These are phyloP conservation scores for Citrus australasica DNA, from an alignment of 345 rosid genomes.

Conservation along the genomic window DNA sequence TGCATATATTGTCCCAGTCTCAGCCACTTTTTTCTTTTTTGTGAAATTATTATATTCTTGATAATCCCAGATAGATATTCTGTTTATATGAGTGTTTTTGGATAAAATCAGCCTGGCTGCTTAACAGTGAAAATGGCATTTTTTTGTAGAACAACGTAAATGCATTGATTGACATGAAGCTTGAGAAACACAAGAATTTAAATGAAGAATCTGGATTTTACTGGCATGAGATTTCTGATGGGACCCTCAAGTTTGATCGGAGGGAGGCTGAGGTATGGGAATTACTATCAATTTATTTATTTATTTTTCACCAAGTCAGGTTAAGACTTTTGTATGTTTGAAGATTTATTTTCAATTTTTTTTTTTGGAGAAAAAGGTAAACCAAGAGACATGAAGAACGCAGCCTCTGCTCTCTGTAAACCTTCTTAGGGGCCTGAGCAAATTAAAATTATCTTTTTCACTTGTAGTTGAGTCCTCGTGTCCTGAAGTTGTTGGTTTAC, in stretches of 20 bases:
- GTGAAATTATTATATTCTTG: not conserved
- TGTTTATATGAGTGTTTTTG: not conserved
- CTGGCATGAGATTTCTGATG: slow-evolving; percentile 69
- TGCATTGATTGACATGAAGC: slow-evolving; percentile 86
- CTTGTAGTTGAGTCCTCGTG: not conserved
- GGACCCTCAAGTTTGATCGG: slow-evolving; percentile 77
- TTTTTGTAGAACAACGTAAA: slow-evolving; percentile 62
- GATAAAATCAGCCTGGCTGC: not conserved
- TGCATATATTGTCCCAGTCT: not conserved
- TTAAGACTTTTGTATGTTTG: too few relatives aligned
- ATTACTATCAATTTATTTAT: not conserved
- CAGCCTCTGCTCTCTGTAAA: not conserved
- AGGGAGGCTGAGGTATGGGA: slow-evolving; percentile 65
- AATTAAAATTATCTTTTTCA: not conserved
- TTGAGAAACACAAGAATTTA: slow-evolving; percentile 88
- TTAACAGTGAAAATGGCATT: not conserved
- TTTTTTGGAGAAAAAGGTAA: not conserved
- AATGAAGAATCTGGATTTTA: slow-evolving; percentile 73
- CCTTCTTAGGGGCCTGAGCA: not conserved
- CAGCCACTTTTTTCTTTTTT: not conserved
- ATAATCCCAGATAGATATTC: not conserved
- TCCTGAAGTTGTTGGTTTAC: not conserved
- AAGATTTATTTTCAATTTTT: not conserved
- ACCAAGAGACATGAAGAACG: not conserved
- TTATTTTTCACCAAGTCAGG: too few relatives aligned